These are phyloP conservation scores for Stygiomarasmius scandens DNA, from an alignment of 1,284 basidiomycete genomes.

Conservation along the genomic window DNA sequence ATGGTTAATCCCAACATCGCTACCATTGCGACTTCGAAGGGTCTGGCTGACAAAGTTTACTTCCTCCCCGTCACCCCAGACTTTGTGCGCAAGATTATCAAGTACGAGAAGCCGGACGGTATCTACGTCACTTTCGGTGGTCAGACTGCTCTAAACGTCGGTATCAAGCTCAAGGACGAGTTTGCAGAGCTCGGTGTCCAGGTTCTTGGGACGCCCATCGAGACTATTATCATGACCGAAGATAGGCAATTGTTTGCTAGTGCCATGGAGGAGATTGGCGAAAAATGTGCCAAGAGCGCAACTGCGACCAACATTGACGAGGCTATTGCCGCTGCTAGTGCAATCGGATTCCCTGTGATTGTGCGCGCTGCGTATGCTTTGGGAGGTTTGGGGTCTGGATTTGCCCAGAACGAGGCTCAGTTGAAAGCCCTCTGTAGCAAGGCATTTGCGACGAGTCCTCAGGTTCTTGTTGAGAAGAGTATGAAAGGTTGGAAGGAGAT, in stretches of 20 bases:
- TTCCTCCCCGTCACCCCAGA: slow-evolving; percentile 98
- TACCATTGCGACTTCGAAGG: slow-evolving; percentile 98
- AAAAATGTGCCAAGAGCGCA: slow-evolving; percentile 88
- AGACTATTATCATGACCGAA: slow-evolving; percentile 97
- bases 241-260: slow-evolving; percentile 93
- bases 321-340: slow-evolving; percentile 80
- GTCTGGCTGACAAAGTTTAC: slow-evolving; percentile 98
- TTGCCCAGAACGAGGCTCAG: slow-evolving; percentile 89
- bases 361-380: slow-evolving; percentile 96
- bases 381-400: slow-evolving; percentile 93
- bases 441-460: slow-evolving; percentile 95
- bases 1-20: slow-evolving; percentile 99
- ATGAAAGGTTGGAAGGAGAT: slow-evolving; percentile 99
- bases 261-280: slow-evolving; percentile 96
- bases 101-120: slow-evolving; percentile 97
- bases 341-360: slow-evolving; percentile 96
- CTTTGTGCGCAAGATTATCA: slow-evolving; percentile 97
- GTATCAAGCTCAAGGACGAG: slow-evolving; percentile 97
- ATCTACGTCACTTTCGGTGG: slow-evolving; percentile 99
- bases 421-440: slow-evolving; percentile 87
- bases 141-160: slow-evolving; percentile 96
- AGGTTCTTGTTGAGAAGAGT: slow-evolving; percentile 96
- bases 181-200: slow-evolving; percentile 86
- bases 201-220: slow-evolving; percentile 95
- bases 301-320: slow-evolving; percentile 88